Percentiles rank a stretch among this genome's conserved stretches.
These are phyloP conservation scores for Fusarium chuoi DNA, from an alignment of 2,329 filamentous ascomycete species.

Conservation along the genomic window DNA sequence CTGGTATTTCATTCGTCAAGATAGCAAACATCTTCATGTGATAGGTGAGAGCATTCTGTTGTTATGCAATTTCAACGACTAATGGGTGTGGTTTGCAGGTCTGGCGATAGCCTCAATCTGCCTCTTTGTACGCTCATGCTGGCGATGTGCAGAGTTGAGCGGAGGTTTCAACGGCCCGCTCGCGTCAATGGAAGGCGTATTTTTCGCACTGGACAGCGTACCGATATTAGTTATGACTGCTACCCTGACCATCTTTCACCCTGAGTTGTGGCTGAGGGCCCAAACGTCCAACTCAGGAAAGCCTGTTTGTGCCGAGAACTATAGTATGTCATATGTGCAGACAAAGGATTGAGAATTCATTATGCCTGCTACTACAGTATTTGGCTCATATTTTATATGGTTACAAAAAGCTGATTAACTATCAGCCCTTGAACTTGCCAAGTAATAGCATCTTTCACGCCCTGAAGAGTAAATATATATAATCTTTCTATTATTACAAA, in stretches of 20 bases:
- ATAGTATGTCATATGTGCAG: background rate
- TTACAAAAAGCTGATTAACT: background rate
- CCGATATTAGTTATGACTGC: background rate
- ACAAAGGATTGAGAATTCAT: background rate
- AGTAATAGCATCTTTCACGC: background rate
- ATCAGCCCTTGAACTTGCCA: background rate
- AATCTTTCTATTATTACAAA: background rate
- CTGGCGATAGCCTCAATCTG: background rate
- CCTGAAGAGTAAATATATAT: background rate
- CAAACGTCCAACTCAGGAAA: background rate
- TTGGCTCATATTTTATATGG: accelerated
- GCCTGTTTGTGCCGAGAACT: background rate
- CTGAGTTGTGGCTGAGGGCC: background rate
- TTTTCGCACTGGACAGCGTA: background rate
- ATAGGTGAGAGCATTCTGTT: background rate
- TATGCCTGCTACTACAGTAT: accelerated
- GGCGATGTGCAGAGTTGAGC: background rate
- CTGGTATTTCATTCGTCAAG: background rate
- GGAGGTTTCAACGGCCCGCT: background rate
- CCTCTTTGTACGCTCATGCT: background rate
- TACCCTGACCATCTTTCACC: background rate
- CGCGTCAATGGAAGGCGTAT: background rate
- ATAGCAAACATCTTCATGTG: background rate
- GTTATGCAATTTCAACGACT: background rate
- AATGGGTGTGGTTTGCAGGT: background rate